Evolutionary conservation across 1,139 yeast species (phyloP).

Genomic region (Saccharomyces hybrid): DNA sequence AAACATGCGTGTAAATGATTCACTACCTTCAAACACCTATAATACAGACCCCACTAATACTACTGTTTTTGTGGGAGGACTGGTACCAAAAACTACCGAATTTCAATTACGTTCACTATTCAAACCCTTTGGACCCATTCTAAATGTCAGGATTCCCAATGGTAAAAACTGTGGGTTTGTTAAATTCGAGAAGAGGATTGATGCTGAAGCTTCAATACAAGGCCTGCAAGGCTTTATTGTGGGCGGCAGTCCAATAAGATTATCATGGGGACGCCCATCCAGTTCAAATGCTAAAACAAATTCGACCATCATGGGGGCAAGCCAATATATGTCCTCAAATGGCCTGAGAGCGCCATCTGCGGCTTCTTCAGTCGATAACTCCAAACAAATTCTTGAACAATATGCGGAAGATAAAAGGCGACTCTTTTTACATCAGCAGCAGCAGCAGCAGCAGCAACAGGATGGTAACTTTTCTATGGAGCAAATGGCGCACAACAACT

Average conservation of each 20-base stretch:
- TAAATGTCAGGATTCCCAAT: constrained; percentile 80
- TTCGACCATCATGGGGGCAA: constrained; percentile 2
- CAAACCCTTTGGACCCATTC: constrained; percentile 77
- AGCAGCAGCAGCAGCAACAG: constrained; percentile 12
- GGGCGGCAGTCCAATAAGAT: constrained; percentile 75
- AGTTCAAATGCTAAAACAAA: constrained; percentile 12
- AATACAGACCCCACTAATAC: constrained; percentile 72
- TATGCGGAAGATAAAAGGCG: constrained; percentile 18
- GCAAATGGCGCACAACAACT: constrained; percentile 5
- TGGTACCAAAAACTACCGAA: constrained; percentile 68
- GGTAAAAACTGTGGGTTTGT: constrained; percentile 95
- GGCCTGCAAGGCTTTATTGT: constrained; percentile 91
- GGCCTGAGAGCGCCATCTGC: neutral
- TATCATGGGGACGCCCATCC: constrained; percentile 74
- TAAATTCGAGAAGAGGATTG: constrained; percentile 66
- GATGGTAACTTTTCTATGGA: constrained; percentile 4
- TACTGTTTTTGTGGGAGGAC: constrained; percentile 91
- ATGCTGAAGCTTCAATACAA: constrained; percentile 84
- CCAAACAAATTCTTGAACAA: constrained; percentile 5
- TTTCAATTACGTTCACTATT: constrained; percentile 67
- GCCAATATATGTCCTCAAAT: constrained; percentile 1
- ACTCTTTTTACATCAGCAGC: constrained; percentile 23
- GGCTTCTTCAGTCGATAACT: constrained; percentile 5
- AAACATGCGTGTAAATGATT: neutral
- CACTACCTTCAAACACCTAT: neutral